A percentile compares a stretch with the other conserved stretches of the same genome.
Evolutionary conservation across 306 rosid species (phyloP).

Genomic region (Lathyrus oleraceus): DNA sequence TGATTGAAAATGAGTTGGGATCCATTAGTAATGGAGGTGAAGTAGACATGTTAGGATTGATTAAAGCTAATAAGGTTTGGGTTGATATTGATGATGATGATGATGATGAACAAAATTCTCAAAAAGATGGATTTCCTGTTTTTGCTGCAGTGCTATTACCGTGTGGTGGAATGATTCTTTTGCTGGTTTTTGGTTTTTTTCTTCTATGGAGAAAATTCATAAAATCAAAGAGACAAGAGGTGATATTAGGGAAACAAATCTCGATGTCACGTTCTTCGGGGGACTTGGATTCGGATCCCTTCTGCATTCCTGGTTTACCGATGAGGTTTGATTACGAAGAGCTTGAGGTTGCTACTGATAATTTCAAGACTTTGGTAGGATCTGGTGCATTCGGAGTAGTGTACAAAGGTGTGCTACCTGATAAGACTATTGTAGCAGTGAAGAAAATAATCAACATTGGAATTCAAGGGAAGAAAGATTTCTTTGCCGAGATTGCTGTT

Average conservation of each 20-base stretch:
- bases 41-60: conserved; percentile 51
- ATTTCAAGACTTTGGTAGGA: conserved; percentile 75
- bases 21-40: conserved; percentile 46
- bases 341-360: conserved; percentile 71
- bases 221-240: conserved; percentile 39
- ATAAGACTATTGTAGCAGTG: conserved; percentile 77
- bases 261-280: conserved; percentile 50
- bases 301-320: conserved; percentile 90
- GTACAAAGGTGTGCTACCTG: conserved; percentile 72
- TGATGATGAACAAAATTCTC: conserved; percentile 19
- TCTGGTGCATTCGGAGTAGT: conserved; percentile 88
- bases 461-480: conserved; percentile 80
- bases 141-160: conserved; percentile 67
- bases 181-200: conserved; percentile 47
- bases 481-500: conserved; percentile 85
- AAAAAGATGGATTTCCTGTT: conserved; percentile 47
- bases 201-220: conserved; percentile 56
- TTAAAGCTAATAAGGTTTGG: conserved; percentile 44
- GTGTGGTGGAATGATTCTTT: conserved; percentile 48
- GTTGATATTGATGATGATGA: not conserved
- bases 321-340: conserved; percentile 71
- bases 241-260: conserved; percentile 46
- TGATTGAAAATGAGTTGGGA: conserved; percentile 63
- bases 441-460: conserved; percentile 82
- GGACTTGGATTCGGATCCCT: conserved; percentile 64